These are phyloP conservation scores for Chytriomyces sp. DNA, from an alignment of 192 early-diverging fungal genomes.

Conservation along the genomic window DNA sequence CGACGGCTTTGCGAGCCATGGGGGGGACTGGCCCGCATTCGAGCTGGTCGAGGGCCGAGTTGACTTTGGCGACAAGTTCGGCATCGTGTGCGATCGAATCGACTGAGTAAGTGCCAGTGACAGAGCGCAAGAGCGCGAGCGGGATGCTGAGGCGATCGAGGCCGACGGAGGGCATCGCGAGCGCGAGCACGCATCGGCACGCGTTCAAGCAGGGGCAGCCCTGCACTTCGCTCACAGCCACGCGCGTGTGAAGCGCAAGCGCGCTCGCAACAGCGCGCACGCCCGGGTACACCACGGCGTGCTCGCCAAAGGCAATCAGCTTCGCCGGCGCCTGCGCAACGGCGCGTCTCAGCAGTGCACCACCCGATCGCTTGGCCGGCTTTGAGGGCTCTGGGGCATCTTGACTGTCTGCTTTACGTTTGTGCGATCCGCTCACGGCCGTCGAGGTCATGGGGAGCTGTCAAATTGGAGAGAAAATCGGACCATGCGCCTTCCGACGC, in stretches of 20 bases:
- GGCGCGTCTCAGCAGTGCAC: no score
- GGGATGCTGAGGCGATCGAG: neutral
- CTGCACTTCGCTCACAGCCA: neutral
- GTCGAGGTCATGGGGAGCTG: no score
- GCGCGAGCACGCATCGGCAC: neutral
- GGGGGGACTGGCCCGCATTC: slow-evolving; percentile 27
- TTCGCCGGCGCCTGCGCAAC: slow-evolving; percentile 87
- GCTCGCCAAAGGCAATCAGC: slow-evolving; percentile 97
- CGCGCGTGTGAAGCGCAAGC: slow-evolving; percentile 2
- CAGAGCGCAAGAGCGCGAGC: neutral
- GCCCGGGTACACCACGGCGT: slow-evolving; percentile 84
- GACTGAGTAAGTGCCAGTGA: neutral
- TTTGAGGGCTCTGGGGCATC: no score
- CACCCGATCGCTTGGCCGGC: no score
- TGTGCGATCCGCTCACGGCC: no score
- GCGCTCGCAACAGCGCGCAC: slow-evolving; percentile 21
- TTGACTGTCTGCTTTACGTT: no score
- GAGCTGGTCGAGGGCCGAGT: neutral
- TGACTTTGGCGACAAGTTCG: neutral
- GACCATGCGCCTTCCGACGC: no score
- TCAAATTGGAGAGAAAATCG: no score
- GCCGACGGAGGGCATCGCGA: slow-evolving; percentile 15
- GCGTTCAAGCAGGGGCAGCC: no score
- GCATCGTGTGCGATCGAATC: neutral
- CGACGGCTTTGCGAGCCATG: slow-evolving; percentile 55